Base-by-base conservation (phyloP, 805 yeast species). In the Saccharomycopsis lassenensis region DNA sequence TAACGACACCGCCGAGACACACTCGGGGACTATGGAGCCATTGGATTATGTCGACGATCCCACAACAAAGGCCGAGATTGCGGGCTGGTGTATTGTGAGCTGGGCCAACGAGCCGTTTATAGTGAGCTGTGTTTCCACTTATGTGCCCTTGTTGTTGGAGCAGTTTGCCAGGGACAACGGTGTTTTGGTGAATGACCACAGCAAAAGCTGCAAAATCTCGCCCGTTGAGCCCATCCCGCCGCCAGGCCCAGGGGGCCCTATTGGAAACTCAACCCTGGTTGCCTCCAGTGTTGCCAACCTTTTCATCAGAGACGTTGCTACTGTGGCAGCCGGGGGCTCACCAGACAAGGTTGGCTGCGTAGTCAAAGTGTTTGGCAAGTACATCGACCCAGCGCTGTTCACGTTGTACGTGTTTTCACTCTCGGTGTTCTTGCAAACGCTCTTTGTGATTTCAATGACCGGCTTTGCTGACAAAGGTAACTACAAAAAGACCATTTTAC, bases 91-190 rank as follows among this genome's bases (percentile, higher is more conserved):
- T 50, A 58, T 76, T 5, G 77, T 74, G 45, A 62, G 77, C 2
- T 76, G 81, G 68, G 86, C 87, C 1, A 72, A 82, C 15, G 93
- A 81, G 52, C 91, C 91, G 0, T 82, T 80, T 50, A 67, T 79
- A 3, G 91, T 81, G 5, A 74, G 83, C 26, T 86, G 80, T 2
- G 78, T 82, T 4, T 78, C 87, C 0, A 79, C 89, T 0, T 82
- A 78, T 52, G 77, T 81, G 4, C 91, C 91, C 0, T 55, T 82
- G 12, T 53, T 81, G 5, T 56, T 81, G 21, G 86, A 81, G 43
- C 79, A 76, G 47, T 65, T 76, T 41, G 93, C 87, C 0, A 63
- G 86, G 16, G 71, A 68, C 29, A 80, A 77, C 50, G 89, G 85
- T 18, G 89, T 82, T 6, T 51, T 65, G 39, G 56, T 67, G 4